Conservation (phyloP, 495 filamentous ascomycete species). For the Trichoderma orchidacearum region DNA sequence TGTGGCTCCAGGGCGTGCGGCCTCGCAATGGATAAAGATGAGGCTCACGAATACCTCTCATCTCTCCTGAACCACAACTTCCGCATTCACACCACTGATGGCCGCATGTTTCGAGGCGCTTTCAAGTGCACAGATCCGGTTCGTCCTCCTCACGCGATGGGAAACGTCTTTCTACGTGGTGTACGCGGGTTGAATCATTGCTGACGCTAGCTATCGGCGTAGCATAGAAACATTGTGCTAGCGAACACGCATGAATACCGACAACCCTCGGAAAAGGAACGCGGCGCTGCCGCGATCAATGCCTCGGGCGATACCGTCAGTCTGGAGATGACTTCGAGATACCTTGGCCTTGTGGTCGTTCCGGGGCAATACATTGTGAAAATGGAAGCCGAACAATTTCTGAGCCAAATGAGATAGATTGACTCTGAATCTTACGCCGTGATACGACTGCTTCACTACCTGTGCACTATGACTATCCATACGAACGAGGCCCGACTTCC, state of each 20-base stretch:
- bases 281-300: conserved; percentile 27
- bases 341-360: conserved; percentile 80
- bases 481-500: too few relatives aligned
- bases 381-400: conserved; percentile 75
- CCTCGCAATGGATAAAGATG: conserved; percentile 15
- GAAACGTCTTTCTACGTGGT: too few relatives aligned
- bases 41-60: conserved; percentile 25
- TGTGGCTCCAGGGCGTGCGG: background rate
- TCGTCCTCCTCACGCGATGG: conserved; percentile 8
- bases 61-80: conserved; percentile 54
- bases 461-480: too few relatives aligned
- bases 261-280: conserved; percentile 40
- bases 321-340: conserved; percentile 66
- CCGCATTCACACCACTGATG: conserved; percentile 70
- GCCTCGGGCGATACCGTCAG: conserved; percentile 29
- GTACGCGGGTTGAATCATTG: too few relatives aligned
- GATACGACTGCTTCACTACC: too few relatives aligned
- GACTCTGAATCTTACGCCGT: too few relatives aligned
- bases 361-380: conserved; percentile 74
- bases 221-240: conserved; percentile 68
- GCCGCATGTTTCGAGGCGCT: conserved; percentile 73
- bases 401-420: conserved; percentile 28
- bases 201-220: background rate
- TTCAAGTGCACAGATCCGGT: conserved; percentile 95
- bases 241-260: conserved; percentile 80